phyloP scores from a whole-genome alignment of 208 protist genomes.

The Trypanosoma melophagium region DNA sequence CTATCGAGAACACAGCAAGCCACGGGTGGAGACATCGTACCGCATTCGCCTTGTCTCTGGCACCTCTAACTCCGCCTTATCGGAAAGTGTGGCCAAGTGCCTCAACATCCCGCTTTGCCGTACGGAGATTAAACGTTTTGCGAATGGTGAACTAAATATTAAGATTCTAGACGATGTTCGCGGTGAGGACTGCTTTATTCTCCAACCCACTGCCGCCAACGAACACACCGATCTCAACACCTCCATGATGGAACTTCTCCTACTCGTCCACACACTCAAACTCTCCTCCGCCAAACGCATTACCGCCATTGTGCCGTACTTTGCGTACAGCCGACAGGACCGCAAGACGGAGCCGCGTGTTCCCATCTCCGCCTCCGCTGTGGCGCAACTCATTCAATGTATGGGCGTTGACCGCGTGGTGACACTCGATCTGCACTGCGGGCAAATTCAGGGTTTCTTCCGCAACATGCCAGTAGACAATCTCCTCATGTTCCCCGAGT shows the following conservation, averaged over 20 bases:
- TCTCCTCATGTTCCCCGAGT: slow-evolving; percentile 90
- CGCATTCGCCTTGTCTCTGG: slow-evolving; percentile 87
- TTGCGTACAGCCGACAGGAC: slow-evolving; percentile 95
- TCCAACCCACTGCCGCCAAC: slow-evolving; percentile 89
- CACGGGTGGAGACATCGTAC: slow-evolving; percentile 81
- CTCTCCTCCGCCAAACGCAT: slow-evolving; percentile 92
- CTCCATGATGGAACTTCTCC: slow-evolving; percentile 89
- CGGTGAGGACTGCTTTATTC: slow-evolving; percentile 95
- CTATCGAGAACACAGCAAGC: slow-evolving; percentile 71
- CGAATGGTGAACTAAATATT: slow-evolving; percentile 91
- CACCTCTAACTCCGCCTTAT: slow-evolving; percentile 77
- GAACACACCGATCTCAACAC: slow-evolving; percentile 81
- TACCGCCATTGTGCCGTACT: slow-evolving; percentile 96
- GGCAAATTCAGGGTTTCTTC: slow-evolving; percentile 96
- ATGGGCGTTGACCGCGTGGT: slow-evolving; percentile 94
- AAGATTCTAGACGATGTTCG: slow-evolving; percentile 94
- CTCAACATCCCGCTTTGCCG: slow-evolving; percentile 77
- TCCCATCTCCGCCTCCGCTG: slow-evolving; percentile 94
- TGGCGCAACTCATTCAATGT: slow-evolving; percentile 93
- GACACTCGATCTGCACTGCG: slow-evolving; percentile 93
- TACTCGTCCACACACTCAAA: slow-evolving; percentile 89
- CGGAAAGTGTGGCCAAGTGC: slow-evolving; percentile 78
- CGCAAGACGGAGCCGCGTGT: slow-evolving; percentile 94
- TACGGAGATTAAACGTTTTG: slow-evolving; percentile 85
- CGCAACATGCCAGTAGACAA: slow-evolving; percentile 95